Conservation (phyloP, 192 early-diverging fungal species). For the Chytriomyces hyalinus region DNA sequence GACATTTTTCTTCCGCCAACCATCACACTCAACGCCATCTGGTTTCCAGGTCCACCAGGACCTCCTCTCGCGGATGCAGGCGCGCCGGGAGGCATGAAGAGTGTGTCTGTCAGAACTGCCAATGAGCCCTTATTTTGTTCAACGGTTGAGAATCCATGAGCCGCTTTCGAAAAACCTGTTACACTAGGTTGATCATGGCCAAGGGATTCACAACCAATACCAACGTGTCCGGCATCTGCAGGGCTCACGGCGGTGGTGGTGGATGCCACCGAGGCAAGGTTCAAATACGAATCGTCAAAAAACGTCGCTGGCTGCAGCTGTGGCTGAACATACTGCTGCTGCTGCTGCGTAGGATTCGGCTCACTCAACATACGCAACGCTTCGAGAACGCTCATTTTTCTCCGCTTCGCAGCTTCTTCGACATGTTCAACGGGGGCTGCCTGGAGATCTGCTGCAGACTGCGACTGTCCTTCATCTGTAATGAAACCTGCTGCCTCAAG, state of each 20-base stretch:
- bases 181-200: too few relatives aligned
- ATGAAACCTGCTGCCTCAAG: neutral
- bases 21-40: neutral
- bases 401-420: neutral
- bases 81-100: neutral
- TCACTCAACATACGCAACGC: neutral
- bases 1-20: constrained; percentile 25
- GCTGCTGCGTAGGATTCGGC: neutral
- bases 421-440: neutral
- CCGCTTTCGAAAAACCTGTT: neutral
- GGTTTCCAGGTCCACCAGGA: neutral
- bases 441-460: too few relatives aligned
- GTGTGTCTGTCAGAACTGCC: neutral
- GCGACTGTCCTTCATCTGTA: too few relatives aligned
- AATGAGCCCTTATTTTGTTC: neutral
- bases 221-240: too few relatives aligned
- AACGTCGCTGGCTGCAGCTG: constrained; percentile 4
- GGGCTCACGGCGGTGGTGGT: neutral
- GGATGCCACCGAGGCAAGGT: neutral
- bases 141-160: neutral
- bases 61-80: neutral
- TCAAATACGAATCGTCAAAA: too few relatives aligned
- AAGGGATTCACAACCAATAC: too few relatives aligned
- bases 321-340: neutral
- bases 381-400: neutral